Evolutionary conservation across 208 protist genomes (phyloP), one percentile per base, ranked within the genome.

Genomic region (Kentomonas sorsogonicus): DNA sequence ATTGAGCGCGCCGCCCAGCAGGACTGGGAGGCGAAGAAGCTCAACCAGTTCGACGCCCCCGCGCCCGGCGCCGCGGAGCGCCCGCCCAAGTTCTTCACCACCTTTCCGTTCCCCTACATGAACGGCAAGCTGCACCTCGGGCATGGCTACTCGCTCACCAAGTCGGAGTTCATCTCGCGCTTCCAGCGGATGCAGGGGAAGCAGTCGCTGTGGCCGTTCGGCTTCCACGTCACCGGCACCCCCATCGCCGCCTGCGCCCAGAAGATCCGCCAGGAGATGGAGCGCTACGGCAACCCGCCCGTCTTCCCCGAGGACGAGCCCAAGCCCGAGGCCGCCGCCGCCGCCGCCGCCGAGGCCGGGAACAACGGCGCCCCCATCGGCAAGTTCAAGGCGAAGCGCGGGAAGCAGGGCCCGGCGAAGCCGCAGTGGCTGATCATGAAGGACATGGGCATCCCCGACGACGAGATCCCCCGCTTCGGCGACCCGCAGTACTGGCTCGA

Each of bases 81-180:
- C 15, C 76, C 71, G 16, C 63, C 69, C 25, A 99, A 99, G 83
- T 99, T 91, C 79, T 82, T 99, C 46, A 88, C 95, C 43, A 99
- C 98, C 13, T 99, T 99, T 63, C 99, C 99, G n/a, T 99, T 98
- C 67, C 98, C 99, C n/a, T 99, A 99, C 93, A 99, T 99, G 98
- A 99, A 99, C 72, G 97, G 97, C 44, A 79, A 76, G 39, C 91
- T 99, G 0, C 99, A 99, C 72, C 80, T 99, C 26, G 99, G 99
- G 3, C 99, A 99, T 73, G 86, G 88, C 20, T 99, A 99, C 80
- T 98, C 98, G 20, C 55, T 99, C 18, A 98, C 98, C 43, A 99
- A 99, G 83, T 72, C 93, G 26, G 99, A 99, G 78, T 99, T 99
- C 68, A 87, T 95, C 26, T 97, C 89, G 25, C 87, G 97, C 57